phyloP scores from a whole-genome alignment of 768 basidiomycete genomes.

The Brasilioporus rufonigricans region DNA sequence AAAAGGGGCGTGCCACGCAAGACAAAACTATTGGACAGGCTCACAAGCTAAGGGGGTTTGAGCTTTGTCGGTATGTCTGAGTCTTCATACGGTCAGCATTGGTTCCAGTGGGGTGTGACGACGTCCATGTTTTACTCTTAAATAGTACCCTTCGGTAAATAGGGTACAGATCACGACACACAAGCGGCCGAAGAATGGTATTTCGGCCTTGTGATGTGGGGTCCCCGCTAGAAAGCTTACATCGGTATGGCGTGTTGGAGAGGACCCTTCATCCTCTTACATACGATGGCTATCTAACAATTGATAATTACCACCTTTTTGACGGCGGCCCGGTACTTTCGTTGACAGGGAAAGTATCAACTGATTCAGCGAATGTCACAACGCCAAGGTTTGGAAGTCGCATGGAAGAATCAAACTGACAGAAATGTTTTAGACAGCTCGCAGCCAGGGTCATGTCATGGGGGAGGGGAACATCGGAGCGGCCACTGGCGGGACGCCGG shows the following conservation, averaged over 20 bases:
- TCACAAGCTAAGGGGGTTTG: not conserved
- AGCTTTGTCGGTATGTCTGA: not conserved
- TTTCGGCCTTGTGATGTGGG: not conserved
- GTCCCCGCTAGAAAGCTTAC: not conserved
- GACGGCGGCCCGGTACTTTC: not conserved
- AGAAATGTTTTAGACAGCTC: not conserved
- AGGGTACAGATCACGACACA: conserved; percentile 4
- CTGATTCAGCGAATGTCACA: not conserved
- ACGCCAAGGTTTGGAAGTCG: not conserved
- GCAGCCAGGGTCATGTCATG: not conserved
- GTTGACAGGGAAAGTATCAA: not conserved
- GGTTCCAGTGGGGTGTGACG: not conserved
- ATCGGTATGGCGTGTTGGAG: not conserved
- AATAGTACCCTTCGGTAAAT: not conserved
- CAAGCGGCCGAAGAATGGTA: not conserved
- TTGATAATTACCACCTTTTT: not conserved
- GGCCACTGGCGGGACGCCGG: not conserved
- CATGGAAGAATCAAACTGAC: not conserved
- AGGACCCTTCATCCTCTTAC: not conserved
- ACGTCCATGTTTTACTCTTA: not conserved
- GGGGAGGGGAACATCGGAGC: not conserved
- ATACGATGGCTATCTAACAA: not conserved
- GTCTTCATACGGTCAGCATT: not conserved
- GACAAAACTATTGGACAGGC: not conserved
- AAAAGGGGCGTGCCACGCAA: not conserved